These are phyloP conservation scores for Meredithiella fracta DNA, from an alignment of 2,329 filamentous ascomycete species.

Conservation along the genomic window DNA sequence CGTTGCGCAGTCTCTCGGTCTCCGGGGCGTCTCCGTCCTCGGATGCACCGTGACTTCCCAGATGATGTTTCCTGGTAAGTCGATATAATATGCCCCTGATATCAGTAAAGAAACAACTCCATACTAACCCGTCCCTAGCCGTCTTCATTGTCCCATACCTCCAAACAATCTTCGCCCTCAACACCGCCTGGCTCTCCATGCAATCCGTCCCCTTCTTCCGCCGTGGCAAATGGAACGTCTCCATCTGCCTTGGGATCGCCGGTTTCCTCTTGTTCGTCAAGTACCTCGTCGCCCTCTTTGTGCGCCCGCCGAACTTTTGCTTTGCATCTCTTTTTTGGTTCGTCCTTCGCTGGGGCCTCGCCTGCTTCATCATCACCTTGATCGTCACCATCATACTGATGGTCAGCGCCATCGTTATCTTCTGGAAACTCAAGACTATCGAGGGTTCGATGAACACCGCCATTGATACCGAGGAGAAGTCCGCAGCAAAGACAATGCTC, in stretches of 20 bases:
- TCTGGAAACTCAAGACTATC: slow-evolving; percentile 30
- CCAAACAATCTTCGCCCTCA: slow-evolving; percentile 48
- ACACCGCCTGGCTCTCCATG: slow-evolving; percentile 40
- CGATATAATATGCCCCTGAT: neutral
- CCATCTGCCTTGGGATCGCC: slow-evolving; percentile 35
- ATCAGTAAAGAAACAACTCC: neutral
- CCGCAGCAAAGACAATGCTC: slow-evolving; percentile 51
- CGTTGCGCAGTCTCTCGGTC: slow-evolving; percentile 37
- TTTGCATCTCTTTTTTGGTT: slow-evolving; percentile 55
- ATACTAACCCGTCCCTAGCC: slow-evolving; percentile 22
- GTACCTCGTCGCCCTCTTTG: slow-evolving; percentile 41
- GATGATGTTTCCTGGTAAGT: slow-evolving; percentile 42
- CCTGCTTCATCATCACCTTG: slow-evolving; percentile 38
- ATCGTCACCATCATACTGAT: slow-evolving; percentile 34
- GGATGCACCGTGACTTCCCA: slow-evolving; percentile 40
- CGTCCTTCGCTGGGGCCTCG: slow-evolving; percentile 41
- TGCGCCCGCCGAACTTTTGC: slow-evolving; percentile 41
- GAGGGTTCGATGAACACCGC: slow-evolving; percentile 26
- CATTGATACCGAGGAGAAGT: slow-evolving; percentile 42
- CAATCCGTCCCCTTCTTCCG: slow-evolving; percentile 38
- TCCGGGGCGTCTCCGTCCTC: slow-evolving; percentile 32
- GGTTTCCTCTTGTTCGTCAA: slow-evolving; percentile 35
- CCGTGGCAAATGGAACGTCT: slow-evolving; percentile 42
- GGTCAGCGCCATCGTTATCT: slow-evolving; percentile 35
- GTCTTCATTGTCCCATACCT: slow-evolving; percentile 51